Conservation (phyloP, 257 asterid genomes). For the Solanum ahanhuiri region DNA sequence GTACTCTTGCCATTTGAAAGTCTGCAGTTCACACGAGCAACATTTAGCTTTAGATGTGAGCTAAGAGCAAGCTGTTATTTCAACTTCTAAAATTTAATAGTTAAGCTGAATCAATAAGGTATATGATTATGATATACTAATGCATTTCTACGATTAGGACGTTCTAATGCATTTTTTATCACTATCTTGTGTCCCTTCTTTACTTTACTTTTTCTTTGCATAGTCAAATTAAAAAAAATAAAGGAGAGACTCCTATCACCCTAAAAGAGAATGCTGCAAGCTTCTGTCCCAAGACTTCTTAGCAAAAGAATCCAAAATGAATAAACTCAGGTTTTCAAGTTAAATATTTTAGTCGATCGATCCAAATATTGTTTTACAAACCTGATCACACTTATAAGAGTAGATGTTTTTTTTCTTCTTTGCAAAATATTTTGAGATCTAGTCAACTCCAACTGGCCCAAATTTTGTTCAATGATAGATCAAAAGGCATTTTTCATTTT, state of each 20-base stretch:
- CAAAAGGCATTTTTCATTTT: neutral
- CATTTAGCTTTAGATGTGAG: neutral
- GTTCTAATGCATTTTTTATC: neutral
- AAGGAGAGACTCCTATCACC: neutral
- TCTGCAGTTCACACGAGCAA: constrained; percentile 30
- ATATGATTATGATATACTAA: neutral
- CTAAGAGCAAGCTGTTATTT: neutral
- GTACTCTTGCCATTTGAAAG: constrained; percentile 94
- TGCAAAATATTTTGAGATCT: neutral
- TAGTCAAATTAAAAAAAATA: neutral
- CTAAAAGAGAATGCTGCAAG: neutral
- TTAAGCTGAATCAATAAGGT: neutral
- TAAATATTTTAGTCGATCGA: neutral
- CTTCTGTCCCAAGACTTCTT: neutral
- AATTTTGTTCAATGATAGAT: neutral
- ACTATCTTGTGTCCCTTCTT: neutral
- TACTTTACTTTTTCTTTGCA: neutral
- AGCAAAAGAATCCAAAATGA: neutral
- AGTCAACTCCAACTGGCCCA: neutral
- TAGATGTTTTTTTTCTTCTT: neutral
- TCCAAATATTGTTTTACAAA: neutral
- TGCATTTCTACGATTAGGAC: neutral
- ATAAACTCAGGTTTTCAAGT: neutral
- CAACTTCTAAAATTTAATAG: neutral
- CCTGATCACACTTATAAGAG: neutral